Percentiles rank a stretch among this genome's conserved stretches.
These are phyloP conservation scores for Hyaloscypha hepaticicola DNA, from an alignment of 495 filamentous ascomycete species.

Conservation along the genomic window DNA sequence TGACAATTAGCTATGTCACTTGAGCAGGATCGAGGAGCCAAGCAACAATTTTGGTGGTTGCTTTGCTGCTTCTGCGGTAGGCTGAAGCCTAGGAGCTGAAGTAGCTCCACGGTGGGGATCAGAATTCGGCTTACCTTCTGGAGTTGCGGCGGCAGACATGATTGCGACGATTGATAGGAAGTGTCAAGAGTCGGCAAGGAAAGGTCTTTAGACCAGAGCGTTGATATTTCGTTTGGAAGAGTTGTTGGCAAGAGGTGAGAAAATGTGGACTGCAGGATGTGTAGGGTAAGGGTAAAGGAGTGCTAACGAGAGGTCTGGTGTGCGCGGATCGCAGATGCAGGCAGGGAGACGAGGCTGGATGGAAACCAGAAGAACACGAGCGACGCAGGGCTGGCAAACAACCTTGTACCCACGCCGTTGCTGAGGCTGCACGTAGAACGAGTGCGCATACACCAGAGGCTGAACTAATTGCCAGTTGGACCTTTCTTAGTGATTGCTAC, in stretches of 20 bases:
- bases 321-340: slow-evolving; percentile 4
- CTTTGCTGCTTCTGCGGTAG: slow-evolving; percentile 9
- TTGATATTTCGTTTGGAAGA: background rate
- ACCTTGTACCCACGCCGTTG: slow-evolving; percentile 6
- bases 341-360: slow-evolving; percentile 15
- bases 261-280: slow-evolving; percentile 2
- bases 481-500: background rate
- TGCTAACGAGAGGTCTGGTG: slow-evolving; percentile 10
- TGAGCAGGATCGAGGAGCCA: background rate
- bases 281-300: background rate
- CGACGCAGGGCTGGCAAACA: slow-evolving; percentile 1
- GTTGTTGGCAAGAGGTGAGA: background rate
- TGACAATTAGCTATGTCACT: slow-evolving; percentile 16
- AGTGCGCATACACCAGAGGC: background rate
- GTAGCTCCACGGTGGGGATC: slow-evolving; percentile 5
- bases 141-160: slow-evolving; percentile 36
- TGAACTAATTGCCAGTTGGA: background rate
- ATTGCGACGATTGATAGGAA: slow-evolving; percentile 13
- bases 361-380: slow-evolving; percentile 13
- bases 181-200: slow-evolving; percentile 14
- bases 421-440: background rate
- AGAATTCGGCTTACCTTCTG: slow-evolving; percentile 35
- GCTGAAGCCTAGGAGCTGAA: slow-evolving; percentile 12
- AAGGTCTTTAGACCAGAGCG: background rate
- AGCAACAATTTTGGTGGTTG: background rate